phyloP scores from a whole-genome alignment of 1,139 yeast genomes.

The Kluyveromyces sp. region DNA sequence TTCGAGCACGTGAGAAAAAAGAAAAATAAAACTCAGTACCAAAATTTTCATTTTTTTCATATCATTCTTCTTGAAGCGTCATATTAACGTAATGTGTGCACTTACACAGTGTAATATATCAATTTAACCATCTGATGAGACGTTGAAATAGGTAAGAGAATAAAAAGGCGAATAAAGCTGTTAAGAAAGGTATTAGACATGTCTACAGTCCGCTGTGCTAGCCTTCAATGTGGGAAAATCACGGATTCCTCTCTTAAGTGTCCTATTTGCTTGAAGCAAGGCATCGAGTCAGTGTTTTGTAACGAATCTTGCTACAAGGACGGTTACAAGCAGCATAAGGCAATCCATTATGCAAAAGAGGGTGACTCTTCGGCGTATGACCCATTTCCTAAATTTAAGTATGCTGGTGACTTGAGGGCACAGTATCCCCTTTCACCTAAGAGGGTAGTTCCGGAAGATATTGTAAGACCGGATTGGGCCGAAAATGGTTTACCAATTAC shows the following conservation, averaged over 20 bases:
- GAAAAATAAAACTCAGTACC: too few relatives aligned
- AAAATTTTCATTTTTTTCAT: too few relatives aligned
- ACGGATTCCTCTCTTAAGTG: conserved; percentile 76
- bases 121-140: background rate
- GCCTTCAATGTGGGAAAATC: conserved; percentile 76
- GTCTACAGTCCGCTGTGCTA: conserved; percentile 40
- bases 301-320: conserved; percentile 77
- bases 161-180: background rate
- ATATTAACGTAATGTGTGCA: too few relatives aligned
- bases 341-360: conserved; percentile 39
- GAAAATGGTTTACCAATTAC: conserved; percentile 66
- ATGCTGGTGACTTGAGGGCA: conserved; percentile 70
- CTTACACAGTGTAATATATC: too few relatives aligned
- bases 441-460: conserved; percentile 61
- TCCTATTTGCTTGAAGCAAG: conserved; percentile 81
- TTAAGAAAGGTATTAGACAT: background rate
- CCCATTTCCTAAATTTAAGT: conserved; percentile 77
- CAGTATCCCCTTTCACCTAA: conserved; percentile 72
- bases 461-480: conserved; percentile 81
- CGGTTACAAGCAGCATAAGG: conserved; percentile 56
- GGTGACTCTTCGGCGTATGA: conserved; percentile 47
- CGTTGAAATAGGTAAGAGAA: background rate
- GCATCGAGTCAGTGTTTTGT: conserved; percentile 61
- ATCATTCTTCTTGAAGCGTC: too few relatives aligned
- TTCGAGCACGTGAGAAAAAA: too few relatives aligned